Percentiles rank a stretch among this genome's conserved stretches.
Conservation (phyloP, 2,329 filamentous ascomycete genomes). For the Falciphora oryzae region DNA sequence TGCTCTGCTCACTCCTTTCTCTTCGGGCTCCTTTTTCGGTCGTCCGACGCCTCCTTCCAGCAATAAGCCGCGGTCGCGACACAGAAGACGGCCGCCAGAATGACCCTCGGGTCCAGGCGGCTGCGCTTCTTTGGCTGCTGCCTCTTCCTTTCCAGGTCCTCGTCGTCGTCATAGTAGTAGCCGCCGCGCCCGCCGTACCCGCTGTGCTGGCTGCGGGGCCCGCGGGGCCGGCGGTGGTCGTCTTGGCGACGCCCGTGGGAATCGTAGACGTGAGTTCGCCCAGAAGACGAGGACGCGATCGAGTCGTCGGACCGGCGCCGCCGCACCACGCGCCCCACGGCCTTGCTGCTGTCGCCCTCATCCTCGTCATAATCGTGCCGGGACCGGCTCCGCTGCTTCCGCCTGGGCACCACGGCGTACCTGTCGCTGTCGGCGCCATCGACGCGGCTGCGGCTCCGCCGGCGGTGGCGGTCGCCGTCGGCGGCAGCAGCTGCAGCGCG, state of each 20-base stretch:
- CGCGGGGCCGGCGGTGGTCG: background rate
- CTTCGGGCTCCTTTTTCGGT: background rate
- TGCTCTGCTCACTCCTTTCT: background rate
- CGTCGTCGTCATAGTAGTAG: conserved; percentile 36
- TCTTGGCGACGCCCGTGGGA: background rate
- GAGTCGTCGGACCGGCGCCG: conserved; percentile 9
- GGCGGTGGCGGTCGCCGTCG: no score
- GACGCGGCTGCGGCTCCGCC: background rate
- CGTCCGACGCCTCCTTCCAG: background rate
- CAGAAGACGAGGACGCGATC: background rate
- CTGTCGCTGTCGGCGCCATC: background rate
- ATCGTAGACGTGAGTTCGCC: conserved; percentile 4
- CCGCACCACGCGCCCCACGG: no score
- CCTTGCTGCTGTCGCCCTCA: background rate
- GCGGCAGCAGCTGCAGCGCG: no score
- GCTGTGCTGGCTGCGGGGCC: background rate
- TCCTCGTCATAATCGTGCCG: conserved; percentile 39
- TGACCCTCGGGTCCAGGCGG: background rate
- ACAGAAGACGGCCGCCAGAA: conserved; percentile 5
- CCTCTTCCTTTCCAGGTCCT: background rate
- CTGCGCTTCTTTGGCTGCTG: background rate
- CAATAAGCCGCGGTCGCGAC: conserved; percentile 1
- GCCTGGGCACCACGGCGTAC: conserved; percentile 16
- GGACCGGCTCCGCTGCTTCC: conserved; percentile 35
- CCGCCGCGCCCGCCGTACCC: conserved; percentile 19